Conservation (phyloP, 2,329 filamentous ascomycete species). For the Ceratocystis colombiana region DNA sequence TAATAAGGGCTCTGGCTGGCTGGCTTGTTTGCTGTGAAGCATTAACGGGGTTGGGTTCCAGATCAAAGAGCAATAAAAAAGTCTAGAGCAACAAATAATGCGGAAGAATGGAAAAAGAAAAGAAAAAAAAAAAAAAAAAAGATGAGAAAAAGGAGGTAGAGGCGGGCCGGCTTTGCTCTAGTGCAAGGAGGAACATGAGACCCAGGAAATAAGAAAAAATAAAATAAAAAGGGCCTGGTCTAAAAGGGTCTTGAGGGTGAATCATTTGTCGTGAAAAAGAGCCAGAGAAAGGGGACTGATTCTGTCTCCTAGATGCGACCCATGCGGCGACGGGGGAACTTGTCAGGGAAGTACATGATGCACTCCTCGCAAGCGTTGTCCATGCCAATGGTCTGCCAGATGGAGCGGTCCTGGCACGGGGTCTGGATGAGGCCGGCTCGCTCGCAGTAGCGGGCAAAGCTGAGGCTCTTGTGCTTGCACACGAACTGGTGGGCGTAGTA, state of each 20-base stretch:
- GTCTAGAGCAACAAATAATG: constrained; percentile 13
- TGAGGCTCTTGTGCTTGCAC: constrained; percentile 33
- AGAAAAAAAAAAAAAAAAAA: background rate
- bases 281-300: no score
- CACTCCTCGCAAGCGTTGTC: constrained; percentile 34
- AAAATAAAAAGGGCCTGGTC: background rate
- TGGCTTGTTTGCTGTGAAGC: constrained; percentile 7
- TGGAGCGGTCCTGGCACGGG: constrained; percentile 31
- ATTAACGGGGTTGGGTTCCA: background rate
- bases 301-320: constrained; percentile 13
- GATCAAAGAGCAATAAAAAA: constrained; percentile 16
- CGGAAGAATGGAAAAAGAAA: constrained; percentile 7
- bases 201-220: background rate
- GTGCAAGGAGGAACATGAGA: background rate
- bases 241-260: background rate
- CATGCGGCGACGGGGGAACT: constrained; percentile 26
- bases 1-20: constrained; percentile 14
- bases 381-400: constrained; percentile 35
- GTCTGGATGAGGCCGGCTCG: constrained; percentile 34
- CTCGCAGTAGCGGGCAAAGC: constrained; percentile 34
- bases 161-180: background rate
- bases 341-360: constrained; percentile 30
- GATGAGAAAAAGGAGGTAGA: background rate
- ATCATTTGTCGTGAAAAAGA: no score
- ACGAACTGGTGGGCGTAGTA: constrained; percentile 35